Base-by-base conservation (phyloP, 2,329 filamentous ascomycete genomes). In the Ophiostoma angusticollis region DNA sequence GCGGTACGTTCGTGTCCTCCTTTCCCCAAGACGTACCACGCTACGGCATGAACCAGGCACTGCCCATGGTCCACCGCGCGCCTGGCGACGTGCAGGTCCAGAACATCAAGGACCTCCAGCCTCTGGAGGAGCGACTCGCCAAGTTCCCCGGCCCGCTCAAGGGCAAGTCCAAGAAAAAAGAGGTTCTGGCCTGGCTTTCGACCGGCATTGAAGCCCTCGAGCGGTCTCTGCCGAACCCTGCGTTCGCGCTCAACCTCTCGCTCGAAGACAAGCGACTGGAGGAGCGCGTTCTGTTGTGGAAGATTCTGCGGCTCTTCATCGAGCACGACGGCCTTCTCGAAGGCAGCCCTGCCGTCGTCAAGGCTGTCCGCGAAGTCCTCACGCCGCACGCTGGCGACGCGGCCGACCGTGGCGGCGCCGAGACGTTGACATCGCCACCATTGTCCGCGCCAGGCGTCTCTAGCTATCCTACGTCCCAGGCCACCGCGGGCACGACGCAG, bases 131-230 rank as follows among this genome's bases (percentile, higher is more conserved):
- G 24, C 72, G 78, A 3, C 63, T 91, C 35, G 70, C 75, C 14
- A 85, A 79, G 49, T 96, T 96, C 52, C 91, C 91, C 0, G 91
- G 91, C 0, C 91, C 93, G 3, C 63, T 98, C 21, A 86, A 81
- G 57, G 72, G 78, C 29, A 96, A 95, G 55, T 77, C 79, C 2
- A 96, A 94, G 67, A 98, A 98, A 68, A 98, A 96, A 63, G 89
- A 98, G 39, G 73, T 85, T 0, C 50, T 87, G 31, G 60, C 74
- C 2, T 98, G 93, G 91, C 66, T 98, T 31, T 72, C 69, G 5
- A 65, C 71, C 43, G 84, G 80, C 37, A 89, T 96, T 40, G 78
- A 84, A 27, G 63, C 64, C 1, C 61, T 95, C 25, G 84, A 93
- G 54, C 72, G 67, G 50, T 67, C 60, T 39, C 55, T 62, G 37